Evolutionary conservation across 1,284 basidiomycete species (phyloP), one percentile per base, ranked within the genome.

Genomic region (Rhizopogon hawkerae): DNA sequence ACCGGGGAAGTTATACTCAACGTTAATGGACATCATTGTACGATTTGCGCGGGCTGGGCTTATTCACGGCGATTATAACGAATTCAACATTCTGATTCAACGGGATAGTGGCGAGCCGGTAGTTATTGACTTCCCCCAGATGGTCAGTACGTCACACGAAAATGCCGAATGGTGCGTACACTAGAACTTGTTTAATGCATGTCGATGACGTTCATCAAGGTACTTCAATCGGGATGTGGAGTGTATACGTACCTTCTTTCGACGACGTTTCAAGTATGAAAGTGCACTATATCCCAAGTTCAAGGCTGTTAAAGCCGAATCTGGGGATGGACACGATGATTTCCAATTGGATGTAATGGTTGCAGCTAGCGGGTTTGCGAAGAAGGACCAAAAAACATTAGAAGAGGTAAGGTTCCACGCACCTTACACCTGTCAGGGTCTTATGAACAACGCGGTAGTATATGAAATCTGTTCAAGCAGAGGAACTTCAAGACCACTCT

Each of bases 141-240:
- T 98, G 95, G 91, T 98, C 67, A 93, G 89, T 74, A 95, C 91
- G 34, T 89, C 93, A 44, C 95, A 99, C 62, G 81, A 85, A 60
- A 97, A 99, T 66, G 96, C 95, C 8, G 95, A 98, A 72, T 96
- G 87, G 92, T 94, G 60, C 68, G 85, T 53, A 21, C 13, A 35
- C 11, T 33, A 10, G 7, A 42, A n/a, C 29, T 31, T 42, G 3
- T n/a, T 21, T 56, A 18, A 47, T 29, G 26, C 39, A 42, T 55
- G 48, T 52, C 49, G 41, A 51, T 59, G 49, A 36, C 16, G 18
- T 54, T 33, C 46, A 49, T 41, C 49, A 50, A 95, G 93, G 87
- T 98, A 96, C 72, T 99, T 99, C 70, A 92, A 97, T 63, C 85
- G 96, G 33, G 96, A 99, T 65, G 96, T 99, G 11, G 86, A 95